Base-by-base conservation (phyloP, 1,284 basidiomycete species). In the Trichosporon sp. region DNA sequence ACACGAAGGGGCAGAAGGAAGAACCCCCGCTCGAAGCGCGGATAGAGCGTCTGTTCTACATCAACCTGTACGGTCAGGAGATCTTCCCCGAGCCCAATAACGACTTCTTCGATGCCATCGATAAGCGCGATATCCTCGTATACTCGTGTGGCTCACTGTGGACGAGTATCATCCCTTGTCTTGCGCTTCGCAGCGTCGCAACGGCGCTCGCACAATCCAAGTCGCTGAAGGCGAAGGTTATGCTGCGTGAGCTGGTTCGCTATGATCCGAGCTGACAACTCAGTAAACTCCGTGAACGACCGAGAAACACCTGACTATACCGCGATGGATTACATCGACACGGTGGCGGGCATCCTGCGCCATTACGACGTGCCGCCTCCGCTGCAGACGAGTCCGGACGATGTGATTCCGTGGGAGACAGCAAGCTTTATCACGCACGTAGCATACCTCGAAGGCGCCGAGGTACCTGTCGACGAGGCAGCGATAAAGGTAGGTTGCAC, bases 91-190 rank as follows among this genome's bases (percentile, higher is more conserved):
- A 86, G 25, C 92, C 94, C 0, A 95, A 95, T 74, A 85, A 87
- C 1, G 89, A 91, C 49, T 93, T 89, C 74, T 75, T 96, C 27
- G 79, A 85, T 5, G 85, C 86, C 36, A 81, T 97, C 3, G 78
- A 80, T 1, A 80, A 84, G n/a, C 85, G 85, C 62, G 86, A 89
- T 69, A 84, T 90, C 1, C 81, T 97, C 32, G 87, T 97, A 4
- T 96, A 95, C 78, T 93, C 91, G 2, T 95, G 92, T 76, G 93
- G 92, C 1, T 95, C 92, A 0, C 81, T 96, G 2, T 97, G 91
- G 91, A 96, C 94, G 27, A 92, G 91, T 71, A 91, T 98, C 69
- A 87, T 96, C 16, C 95, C 95, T 0, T 96, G 94, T 76, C 84
- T 99, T 16, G 89, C 91, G 0, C 81, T 99, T 14, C 87, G 88